These are phyloP conservation scores for Mimosa pudica DNA, from an alignment of 306 rosid genomes.

Conservation along the genomic window DNA sequence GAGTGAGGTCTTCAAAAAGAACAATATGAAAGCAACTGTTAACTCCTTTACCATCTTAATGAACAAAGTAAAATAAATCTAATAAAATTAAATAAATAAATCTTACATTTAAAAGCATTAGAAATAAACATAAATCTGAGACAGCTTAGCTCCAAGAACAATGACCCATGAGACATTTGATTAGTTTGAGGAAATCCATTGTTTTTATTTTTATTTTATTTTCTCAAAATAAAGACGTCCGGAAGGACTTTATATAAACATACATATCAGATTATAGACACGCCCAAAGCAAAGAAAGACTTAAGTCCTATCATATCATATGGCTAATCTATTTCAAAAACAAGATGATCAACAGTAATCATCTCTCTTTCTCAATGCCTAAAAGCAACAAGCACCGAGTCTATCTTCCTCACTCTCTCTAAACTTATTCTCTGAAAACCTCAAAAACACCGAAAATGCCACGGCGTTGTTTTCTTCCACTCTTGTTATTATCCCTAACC, in stretches of 20 bases:
- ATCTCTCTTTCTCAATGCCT: constrained; percentile 42
- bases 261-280: no score
- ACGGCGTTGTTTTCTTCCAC: constrained; percentile 36
- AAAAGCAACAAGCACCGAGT: constrained; percentile 36
- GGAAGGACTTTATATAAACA: background rate
- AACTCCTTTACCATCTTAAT: no score
- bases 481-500: constrained; percentile 35
- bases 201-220: background rate
- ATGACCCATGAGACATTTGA: background rate
- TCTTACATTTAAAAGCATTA: no score
- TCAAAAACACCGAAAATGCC: constrained; percentile 43
- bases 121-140: no score
- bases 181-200: background rate
- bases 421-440: background rate
- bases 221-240: background rate
- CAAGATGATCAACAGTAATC: background rate
- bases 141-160: no score
- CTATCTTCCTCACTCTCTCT: constrained; percentile 23
- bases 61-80: no score
- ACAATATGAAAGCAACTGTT: no score
- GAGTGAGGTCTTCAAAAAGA: no score
- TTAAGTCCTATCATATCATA: no score
- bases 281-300: no score
- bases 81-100: no score
- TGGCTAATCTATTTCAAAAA: background rate